Evolutionary conservation across 768 basidiomycete genomes (phyloP).

Genomic region (Tylopilus plumbeoviolaceoides): DNA sequence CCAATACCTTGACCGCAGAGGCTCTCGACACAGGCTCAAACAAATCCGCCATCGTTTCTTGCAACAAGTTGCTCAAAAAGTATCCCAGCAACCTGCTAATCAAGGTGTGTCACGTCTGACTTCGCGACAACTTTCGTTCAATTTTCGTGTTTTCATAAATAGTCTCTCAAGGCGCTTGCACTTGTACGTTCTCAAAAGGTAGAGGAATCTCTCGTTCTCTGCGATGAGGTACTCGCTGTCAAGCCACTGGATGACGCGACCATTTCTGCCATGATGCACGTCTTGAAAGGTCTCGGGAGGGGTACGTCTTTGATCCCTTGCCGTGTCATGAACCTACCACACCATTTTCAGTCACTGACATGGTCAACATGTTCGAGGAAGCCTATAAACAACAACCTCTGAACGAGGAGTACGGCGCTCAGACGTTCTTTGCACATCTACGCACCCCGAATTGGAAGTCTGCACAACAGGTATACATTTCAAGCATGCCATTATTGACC

Average conservation of each 20-base stretch:
- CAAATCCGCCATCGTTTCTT: slow-evolving; percentile 80
- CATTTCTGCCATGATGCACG: slow-evolving; percentile 79
- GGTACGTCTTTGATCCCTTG: slow-evolving; percentile 32
- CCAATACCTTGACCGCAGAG: slow-evolving; percentile 42
- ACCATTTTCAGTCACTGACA: slow-evolving; percentile 56
- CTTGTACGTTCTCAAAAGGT: slow-evolving; percentile 81
- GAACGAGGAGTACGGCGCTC: slow-evolving; percentile 80
- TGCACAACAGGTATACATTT: slow-evolving; percentile 65
- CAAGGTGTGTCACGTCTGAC: slow-evolving; percentile 43
- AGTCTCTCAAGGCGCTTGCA: slow-evolving; percentile 84
- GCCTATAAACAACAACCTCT: slow-evolving; percentile 76
- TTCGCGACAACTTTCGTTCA: neutral
- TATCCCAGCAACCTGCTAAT: slow-evolving; percentile 68
- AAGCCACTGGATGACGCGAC: slow-evolving; percentile 73
- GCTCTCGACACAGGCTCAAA: slow-evolving; percentile 82
- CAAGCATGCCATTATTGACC: neutral
- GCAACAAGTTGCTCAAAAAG: slow-evolving; percentile 87
- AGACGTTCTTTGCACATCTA: slow-evolving; percentile 83
- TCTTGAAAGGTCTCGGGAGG: slow-evolving; percentile 73
- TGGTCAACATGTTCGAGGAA: slow-evolving; percentile 81
- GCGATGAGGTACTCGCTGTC: slow-evolving; percentile 72
- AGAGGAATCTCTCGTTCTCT: slow-evolving; percentile 73
- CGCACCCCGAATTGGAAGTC: slow-evolving; percentile 81
- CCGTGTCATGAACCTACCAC: neutral
- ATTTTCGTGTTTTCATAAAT: slow-evolving; percentile 14